Evolutionary conservation across 2,329 filamentous ascomycete species (phyloP).

Genomic region (Malbranchea zuffiana): DNA sequence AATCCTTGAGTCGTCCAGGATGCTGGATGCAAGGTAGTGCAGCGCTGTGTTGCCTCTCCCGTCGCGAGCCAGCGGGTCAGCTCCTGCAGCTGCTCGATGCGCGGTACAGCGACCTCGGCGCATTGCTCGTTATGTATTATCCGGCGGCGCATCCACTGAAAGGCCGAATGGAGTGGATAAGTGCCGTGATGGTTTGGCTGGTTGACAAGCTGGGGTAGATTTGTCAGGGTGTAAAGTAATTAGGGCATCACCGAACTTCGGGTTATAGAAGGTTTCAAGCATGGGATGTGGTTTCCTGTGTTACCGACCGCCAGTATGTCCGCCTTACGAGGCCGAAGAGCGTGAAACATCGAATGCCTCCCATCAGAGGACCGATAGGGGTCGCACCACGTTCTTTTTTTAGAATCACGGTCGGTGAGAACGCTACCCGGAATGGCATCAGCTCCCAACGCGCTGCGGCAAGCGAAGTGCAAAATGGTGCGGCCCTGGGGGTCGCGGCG

Average conservation of each 20-base stretch:
- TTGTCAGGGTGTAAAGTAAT: conserved; percentile 6
- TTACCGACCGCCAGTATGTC: conserved; percentile 13
- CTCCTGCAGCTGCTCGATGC: conserved; percentile 9
- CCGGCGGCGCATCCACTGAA: conserved; percentile 8
- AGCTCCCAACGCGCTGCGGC: conserved; percentile 10
- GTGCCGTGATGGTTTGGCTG: conserved; percentile 11
- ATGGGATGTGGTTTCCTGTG: conserved; percentile 12
- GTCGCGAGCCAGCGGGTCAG: conserved; percentile 13
- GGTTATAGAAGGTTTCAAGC: conserved; percentile 10
- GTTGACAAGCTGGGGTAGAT: conserved; percentile 8
- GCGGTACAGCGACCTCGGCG: neutral
- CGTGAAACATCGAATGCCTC: conserved; percentile 7
- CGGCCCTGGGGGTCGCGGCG: conserved; percentile 13
- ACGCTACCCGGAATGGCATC: conserved; percentile 9
- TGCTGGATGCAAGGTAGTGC: conserved; percentile 14
- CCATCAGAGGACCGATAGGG: neutral
- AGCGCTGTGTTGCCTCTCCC: conserved; percentile 14
- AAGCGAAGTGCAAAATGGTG: conserved; percentile 12
- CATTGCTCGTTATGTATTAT: neutral
- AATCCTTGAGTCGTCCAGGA: neutral
- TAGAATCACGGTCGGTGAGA: neutral
- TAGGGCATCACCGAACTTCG: conserved; percentile 7
- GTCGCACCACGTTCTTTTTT: neutral
- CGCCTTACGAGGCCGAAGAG: conserved; percentile 11
- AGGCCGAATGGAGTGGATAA: conserved; percentile 10